Base-by-base conservation (phyloP, 2,329 filamentous ascomycete genomes). In the Fusarium armeniacum region DNA sequence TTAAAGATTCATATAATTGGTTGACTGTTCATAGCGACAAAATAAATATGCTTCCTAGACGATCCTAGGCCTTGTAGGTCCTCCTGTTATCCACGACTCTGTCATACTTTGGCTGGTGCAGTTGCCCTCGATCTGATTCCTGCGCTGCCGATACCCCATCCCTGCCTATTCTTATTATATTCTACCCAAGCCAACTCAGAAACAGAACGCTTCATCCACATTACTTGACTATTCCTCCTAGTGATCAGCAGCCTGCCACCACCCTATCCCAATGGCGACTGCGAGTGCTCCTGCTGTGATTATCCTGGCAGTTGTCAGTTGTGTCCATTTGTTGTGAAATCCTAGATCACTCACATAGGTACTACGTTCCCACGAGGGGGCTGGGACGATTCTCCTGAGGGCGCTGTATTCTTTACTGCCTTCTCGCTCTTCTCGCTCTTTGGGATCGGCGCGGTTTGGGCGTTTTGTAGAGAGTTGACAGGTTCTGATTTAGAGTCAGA, bases 211-310 rank as follows among this genome's bases (percentile, higher is more conserved):
- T 24, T 11, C 15, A 53, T 38, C 47, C 20, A 54, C 26, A 30
- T 46, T 41, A 40, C n/a, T 28, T 26, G 24, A 24, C 35, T 54
- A 38, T n/a, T 35, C 26, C n/a, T 22, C 38, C 55, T 66, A 71
- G 30, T 69, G 65, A 32, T 73, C 63, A 33, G 62, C 40, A 33
- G 64, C 58, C 38, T 70, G 73, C 73, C 71, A 76, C 72, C 73
- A 75, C 13, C 72, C 69, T 59, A 76, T 67, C 20, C 70, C 74
- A 33, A 76, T 58, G 30, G 72, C 75, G 22, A 76, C 36, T 33
- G 64, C 72, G 38, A 76, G 50, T 11, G 67, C 66, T n/a, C 75
- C 73, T 10, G 74, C 64, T 46, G 74, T 71, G 41, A 76, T 33
- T 16, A 75, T 59, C 62, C 75, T 76, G 30, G 28, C 11, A 24